Evolutionary conservation across 345 rosid species (phyloP).

Genomic region (rapeseed (Brassica napus)): DNA sequence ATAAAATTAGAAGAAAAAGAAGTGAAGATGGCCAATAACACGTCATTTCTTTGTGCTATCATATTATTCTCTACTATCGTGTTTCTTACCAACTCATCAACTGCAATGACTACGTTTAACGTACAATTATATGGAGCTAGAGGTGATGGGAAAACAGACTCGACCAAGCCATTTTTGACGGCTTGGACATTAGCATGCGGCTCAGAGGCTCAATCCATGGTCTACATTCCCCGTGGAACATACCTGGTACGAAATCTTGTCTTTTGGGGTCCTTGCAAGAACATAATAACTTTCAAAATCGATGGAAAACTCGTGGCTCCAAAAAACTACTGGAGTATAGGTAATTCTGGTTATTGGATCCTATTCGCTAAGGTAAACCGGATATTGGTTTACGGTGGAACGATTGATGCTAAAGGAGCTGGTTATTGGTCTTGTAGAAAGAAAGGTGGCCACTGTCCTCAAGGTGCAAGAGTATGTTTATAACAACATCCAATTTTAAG

Average conservation of each 20-base stretch:
- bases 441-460: conserved; percentile 38
- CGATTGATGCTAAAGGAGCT: conserved; percentile 49
- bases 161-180: conserved; percentile 50
- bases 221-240: conserved; percentile 57
- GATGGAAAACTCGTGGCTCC: conserved; percentile 59
- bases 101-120: conserved; percentile 35
- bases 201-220: conserved; percentile 46
- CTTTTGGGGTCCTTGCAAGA: conserved; percentile 56
- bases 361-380: conserved; percentile 44
- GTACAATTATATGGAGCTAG: conserved; percentile 50
- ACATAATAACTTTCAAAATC: conserved; percentile 39
- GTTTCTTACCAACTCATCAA: conserved; percentile 22
- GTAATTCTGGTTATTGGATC: conserved; percentile 47
- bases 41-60: conserved; percentile 1
- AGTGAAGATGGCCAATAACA: conserved; percentile 31
- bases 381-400: conserved; percentile 46
- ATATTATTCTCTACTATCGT: conserved; percentile 11
- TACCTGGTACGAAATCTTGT: conserved; percentile 40
- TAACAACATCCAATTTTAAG: not conserved
- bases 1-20: not conserved
- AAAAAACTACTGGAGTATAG: conserved; percentile 40
- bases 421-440: conserved; percentile 49
- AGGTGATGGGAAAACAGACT: conserved; percentile 56
- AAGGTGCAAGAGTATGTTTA: conserved; percentile 41
- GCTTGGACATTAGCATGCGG: conserved; percentile 62